Percentiles rank a stretch among this genome's conserved stretches.
These are phyloP conservation scores for Nitzschia inconspicua DNA, from an alignment of 108 stramenopile species.

Conservation along the genomic window DNA sequence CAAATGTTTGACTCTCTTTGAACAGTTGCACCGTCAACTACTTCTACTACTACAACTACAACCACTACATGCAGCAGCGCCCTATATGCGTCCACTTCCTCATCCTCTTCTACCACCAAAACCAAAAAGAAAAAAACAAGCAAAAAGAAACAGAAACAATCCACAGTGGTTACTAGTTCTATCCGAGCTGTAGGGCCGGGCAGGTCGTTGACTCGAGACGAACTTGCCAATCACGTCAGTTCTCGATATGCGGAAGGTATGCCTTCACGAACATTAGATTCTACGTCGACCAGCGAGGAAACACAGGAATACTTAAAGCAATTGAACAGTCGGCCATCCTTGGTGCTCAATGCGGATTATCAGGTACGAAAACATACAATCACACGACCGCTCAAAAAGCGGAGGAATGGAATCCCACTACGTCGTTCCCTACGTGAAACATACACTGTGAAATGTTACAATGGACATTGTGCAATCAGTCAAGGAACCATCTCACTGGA, in stretches of 20 bases:
- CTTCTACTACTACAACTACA: too few species aligned
- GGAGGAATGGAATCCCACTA: not conserved
- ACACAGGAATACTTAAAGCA: conserved; percentile 24
- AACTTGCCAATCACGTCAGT: conserved; percentile 22
- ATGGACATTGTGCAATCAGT: not conserved
- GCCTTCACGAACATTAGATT: not conserved
- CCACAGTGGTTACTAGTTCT: not conserved
- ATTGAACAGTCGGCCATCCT: conserved; percentile 61
- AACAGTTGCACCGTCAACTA: too few species aligned
- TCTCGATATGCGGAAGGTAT: not conserved
- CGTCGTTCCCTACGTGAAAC: not conserved
- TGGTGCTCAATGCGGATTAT: conserved; percentile 87
- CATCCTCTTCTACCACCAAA: not conserved
- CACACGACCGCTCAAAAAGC: not conserved
- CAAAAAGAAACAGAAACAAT: not conserved
- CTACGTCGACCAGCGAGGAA: not conserved
- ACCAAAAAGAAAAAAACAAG: not conserved
- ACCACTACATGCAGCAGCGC: too few species aligned
- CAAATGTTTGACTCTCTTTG: too few species aligned
- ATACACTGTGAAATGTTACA: not conserved
- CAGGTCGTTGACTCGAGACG: conserved; percentile 15
- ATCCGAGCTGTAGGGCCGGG: conserved; percentile 1
- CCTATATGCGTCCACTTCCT: not conserved
- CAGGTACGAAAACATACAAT: conserved; percentile 27
- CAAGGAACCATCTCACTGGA: not conserved